These are phyloP conservation scores for Chaetomidium leptoderma DNA, from an alignment of 495 filamentous ascomycete species.

Conservation along the genomic window DNA sequence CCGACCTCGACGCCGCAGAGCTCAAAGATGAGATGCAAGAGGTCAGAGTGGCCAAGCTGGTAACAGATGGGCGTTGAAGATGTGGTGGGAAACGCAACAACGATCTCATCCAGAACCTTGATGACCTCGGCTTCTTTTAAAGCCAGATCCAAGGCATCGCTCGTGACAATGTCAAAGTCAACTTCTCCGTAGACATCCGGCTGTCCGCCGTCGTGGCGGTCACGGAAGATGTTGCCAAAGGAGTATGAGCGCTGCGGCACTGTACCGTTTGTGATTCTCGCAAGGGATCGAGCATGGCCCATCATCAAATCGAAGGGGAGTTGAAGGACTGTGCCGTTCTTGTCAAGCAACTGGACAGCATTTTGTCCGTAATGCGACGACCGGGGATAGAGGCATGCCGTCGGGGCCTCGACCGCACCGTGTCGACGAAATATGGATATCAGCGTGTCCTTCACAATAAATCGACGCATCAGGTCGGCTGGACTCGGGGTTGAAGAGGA, in stretches of 20 bases:
- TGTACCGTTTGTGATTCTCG: slow-evolving; percentile 55
- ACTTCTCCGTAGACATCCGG: slow-evolving; percentile 82
- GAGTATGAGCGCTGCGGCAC: slow-evolving; percentile 73
- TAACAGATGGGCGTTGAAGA: slow-evolving; percentile 75
- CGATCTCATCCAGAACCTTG: slow-evolving; percentile 89
- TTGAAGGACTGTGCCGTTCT: slow-evolving; percentile 79
- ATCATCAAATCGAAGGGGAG: slow-evolving; percentile 88
- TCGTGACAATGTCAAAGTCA: slow-evolving; percentile 89
- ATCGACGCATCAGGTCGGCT: slow-evolving; percentile 63
- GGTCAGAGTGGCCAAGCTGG: slow-evolving; percentile 82
- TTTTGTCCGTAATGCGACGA: slow-evolving; percentile 67
- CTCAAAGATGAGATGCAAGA: slow-evolving; percentile 80
- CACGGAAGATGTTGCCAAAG: slow-evolving; percentile 86
- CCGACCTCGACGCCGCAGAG: slow-evolving; percentile 71
- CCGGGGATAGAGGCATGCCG: slow-evolving; percentile 72
- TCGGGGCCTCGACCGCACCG: slow-evolving; percentile 76
- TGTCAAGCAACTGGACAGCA: slow-evolving; percentile 71
- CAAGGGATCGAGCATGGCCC: slow-evolving; percentile 81
- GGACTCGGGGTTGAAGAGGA: slow-evolving; percentile 48
- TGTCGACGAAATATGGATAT: slow-evolving; percentile 81
- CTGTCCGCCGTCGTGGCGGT: slow-evolving; percentile 65
- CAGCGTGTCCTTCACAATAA: slow-evolving; percentile 70
- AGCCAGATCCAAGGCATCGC: slow-evolving; percentile 73
- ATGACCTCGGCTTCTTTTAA: slow-evolving; percentile 92
- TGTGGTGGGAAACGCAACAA: slow-evolving; percentile 73